Evolutionary conservation across 108 stramenopile species (phyloP), one percentile per base, ranked within the genome.

Genomic region (Schizochytrium sp.): DNA sequence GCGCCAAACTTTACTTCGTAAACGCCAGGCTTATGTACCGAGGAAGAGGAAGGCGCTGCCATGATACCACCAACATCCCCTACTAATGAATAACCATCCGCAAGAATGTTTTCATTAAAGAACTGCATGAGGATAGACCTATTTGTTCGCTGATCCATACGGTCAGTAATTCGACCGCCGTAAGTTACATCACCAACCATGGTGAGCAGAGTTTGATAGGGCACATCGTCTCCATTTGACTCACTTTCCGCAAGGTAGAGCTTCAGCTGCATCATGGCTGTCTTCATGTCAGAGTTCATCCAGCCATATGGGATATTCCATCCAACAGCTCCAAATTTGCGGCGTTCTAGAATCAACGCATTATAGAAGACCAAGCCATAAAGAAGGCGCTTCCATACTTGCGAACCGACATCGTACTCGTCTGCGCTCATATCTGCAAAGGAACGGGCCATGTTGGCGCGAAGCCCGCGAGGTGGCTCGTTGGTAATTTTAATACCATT

Each of bases 301-400:
- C 93, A 94, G 17, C 91, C 93, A 64, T 94, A 94, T 0, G 93
- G 93, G 53, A 94, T 94, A 88, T 94, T 94, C 93, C 93, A 94
- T 4, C 93, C 93, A 3, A 94, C 90, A 0, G 93, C 93, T 4
- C 93, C 93, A 60, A 92, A 94, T 72, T 94, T 94, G 38, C 93
- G 72, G 13, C 93, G 91, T 88, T 94, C 93, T 1, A 94, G 72
- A 38, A 93, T 93, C 45, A 94, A 87, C 42, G 93, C 93, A 83
- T 94, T 93, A 90, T 93, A 94, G 64, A 94, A 94, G 13, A 91
- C 91, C 13, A 92, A 44, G 41, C 92, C 93, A 89, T 93, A 94
- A 47, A 92, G 46, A 40, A 94, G 89, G 72, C 93, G 93, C 73
- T 93, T 92, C 42, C 89, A 41, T 10, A 91, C 87, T 40, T 72